Evolutionary conservation across 2,329 filamentous ascomycete genomes (phyloP).

Genomic region (Fusarium siculi): DNA sequence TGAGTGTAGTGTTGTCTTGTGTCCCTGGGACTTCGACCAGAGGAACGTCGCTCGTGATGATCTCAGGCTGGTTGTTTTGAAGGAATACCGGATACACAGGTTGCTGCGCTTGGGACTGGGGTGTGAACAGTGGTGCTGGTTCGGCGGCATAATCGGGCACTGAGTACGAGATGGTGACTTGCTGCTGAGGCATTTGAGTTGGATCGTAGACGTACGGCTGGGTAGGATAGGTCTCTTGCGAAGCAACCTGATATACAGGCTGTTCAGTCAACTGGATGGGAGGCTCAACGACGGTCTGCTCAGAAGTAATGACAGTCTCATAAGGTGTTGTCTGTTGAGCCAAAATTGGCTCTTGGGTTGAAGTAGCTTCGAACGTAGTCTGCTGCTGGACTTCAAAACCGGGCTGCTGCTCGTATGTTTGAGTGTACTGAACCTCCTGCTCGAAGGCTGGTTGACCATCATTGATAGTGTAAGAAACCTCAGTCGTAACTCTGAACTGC

Average conservation of each 20-base stretch:
- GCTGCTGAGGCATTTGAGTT: background rate
- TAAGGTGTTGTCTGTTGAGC: background rate
- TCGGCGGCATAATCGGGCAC: background rate
- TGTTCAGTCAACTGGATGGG: background rate
- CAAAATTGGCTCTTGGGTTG: background rate
- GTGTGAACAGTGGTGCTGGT: background rate
- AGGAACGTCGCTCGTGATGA: constrained; percentile 23
- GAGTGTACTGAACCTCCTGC: constrained; percentile 14
- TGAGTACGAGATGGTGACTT: constrained; percentile 18
- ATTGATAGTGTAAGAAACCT: background rate
- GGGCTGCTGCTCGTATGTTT: constrained; percentile 23
- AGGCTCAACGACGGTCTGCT: background rate
- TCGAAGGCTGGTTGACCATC: background rate
- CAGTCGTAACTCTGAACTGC: constrained; percentile 8
- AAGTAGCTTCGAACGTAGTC: background rate
- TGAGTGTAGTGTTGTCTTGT: background rate
- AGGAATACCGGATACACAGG: background rate
- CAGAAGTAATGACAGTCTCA: background rate
- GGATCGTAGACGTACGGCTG: constrained; percentile 17
- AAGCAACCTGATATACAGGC: background rate
- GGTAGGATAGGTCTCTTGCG: constrained; percentile 2
- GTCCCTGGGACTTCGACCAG: constrained; percentile 1
- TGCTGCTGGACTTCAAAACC: constrained; percentile 19
- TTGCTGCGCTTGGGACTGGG: background rate
- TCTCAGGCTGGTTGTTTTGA: constrained; percentile 29